A percentile compares a stretch with the other conserved stretches of the same genome.
Evolutionary conservation across 2,329 filamentous ascomycete species (phyloP).

Genomic region (Amauroascus niger): DNA sequence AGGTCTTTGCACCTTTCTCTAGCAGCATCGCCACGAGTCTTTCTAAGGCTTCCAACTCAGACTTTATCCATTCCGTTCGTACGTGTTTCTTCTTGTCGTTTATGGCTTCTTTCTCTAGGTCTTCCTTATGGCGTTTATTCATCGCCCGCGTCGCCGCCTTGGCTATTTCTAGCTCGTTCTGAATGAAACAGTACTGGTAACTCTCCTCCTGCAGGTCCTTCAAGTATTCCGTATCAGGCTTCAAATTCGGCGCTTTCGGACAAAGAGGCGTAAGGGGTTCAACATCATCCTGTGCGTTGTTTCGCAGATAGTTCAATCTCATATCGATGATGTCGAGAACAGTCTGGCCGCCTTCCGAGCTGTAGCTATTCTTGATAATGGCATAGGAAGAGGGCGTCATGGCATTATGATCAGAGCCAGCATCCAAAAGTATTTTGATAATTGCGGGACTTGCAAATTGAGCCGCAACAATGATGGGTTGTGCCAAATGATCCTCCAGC

Average conservation of each 20-base stretch:
- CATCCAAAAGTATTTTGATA: conserved; percentile 50
- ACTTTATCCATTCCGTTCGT: conserved; percentile 33
- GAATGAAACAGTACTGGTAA: conserved; percentile 6
- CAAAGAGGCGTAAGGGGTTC: not conserved
- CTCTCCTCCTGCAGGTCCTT: not conserved
- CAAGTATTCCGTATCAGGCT: conserved; percentile 10
- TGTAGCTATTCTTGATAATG: not conserved
- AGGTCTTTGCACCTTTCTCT: conserved; percentile 55
- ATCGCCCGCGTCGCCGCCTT: conserved; percentile 31
- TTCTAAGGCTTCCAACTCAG: conserved; percentile 39
- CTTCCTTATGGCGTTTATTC: not conserved
- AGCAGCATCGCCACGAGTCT: conserved; percentile 48
- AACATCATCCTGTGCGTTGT: not conserved
- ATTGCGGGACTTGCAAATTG: conserved; percentile 43
- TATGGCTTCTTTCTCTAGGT: conserved; percentile 3
- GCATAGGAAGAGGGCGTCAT: conserved; percentile 38
- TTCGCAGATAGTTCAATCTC: not conserved
- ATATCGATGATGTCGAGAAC: conserved; percentile 10
- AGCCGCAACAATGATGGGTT: conserved; percentile 58
- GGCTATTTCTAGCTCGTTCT: conserved; percentile 1
- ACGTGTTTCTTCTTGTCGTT: conserved; percentile 15
- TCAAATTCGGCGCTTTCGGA: not conserved
- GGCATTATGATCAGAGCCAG: conserved; percentile 57
- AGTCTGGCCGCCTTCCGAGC: not conserved
- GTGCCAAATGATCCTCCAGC: conserved; percentile 45